A percentile compares a stretch with the other conserved stretches of the same genome.
Conservation (phyloP, 352 stramenopile genomes). For the Globisporangium lucens region DNA sequence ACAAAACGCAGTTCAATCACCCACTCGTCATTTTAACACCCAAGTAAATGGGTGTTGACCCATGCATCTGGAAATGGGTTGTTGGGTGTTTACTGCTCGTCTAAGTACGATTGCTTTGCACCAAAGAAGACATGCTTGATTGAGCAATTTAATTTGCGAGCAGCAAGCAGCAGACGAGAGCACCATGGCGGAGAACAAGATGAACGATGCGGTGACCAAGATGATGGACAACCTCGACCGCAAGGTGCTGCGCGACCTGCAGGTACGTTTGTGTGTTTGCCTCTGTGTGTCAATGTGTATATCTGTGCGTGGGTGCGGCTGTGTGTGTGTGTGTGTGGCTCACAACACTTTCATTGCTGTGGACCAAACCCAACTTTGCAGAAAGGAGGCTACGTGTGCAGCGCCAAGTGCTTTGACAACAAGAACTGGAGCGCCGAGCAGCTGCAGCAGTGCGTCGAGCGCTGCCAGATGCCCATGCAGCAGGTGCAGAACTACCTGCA, state of each 20-base stretch:
- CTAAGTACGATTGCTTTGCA: constrained; percentile 11
- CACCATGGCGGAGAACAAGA: constrained; percentile 71
- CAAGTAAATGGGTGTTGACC: neutral
- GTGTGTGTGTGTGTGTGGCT: neutral
- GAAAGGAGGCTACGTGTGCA: constrained; percentile 79
- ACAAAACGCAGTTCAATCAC: neutral
- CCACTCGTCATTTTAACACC: neutral
- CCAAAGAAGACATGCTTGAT: constrained; percentile 8
- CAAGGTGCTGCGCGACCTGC: constrained; percentile 66
- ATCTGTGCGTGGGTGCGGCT: neutral
- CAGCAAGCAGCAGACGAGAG: neutral
- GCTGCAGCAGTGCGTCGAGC: constrained; percentile 77
- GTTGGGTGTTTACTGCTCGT: neutral
- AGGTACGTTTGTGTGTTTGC: constrained; percentile 27
- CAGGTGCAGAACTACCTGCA: constrained; percentile 84
- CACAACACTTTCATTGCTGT: neutral
- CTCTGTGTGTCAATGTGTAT: neutral
- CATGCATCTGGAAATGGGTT: neutral
- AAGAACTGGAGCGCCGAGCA: constrained; percentile 75
- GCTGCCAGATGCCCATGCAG: constrained; percentile 83
- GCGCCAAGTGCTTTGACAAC: constrained; percentile 88
- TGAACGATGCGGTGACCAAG: constrained; percentile 78
- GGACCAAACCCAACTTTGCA: constrained; percentile 17
- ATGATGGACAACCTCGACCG: constrained; percentile 86
- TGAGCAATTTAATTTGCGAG: neutral